Percentiles rank a stretch among this genome's conserved stretches.
phyloP scores from a whole-genome alignment of 768 basidiomycete genomes.

The Boletus sp. region DNA sequence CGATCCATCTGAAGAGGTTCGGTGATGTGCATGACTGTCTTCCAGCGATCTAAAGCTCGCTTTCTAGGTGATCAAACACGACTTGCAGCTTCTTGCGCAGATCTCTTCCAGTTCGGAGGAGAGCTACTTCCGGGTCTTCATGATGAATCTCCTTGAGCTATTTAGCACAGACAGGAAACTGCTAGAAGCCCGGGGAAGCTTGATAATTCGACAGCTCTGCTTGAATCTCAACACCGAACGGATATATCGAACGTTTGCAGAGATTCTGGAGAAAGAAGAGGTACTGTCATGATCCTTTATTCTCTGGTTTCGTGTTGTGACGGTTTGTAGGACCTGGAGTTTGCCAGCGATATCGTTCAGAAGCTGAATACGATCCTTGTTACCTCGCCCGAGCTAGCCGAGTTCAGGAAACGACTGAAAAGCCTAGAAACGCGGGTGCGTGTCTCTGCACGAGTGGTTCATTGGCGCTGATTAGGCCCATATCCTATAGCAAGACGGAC shows the following conservation, averaged over 20 bases:
- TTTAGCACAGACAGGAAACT: conserved; percentile 93
- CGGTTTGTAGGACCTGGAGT: conserved; percentile 80
- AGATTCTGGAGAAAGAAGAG: conserved; percentile 98
- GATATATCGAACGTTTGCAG: conserved; percentile 94
- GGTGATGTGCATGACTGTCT: conserved; percentile 6
- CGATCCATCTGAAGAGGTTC: conserved; percentile 91
- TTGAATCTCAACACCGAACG: conserved; percentile 91
- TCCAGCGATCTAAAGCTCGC: neutral
- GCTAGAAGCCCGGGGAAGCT: conserved; percentile 87
- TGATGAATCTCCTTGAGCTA: conserved; percentile 90
- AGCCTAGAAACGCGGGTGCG: conserved; percentile 88
- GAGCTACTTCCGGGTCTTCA: conserved; percentile 91
- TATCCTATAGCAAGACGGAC: conserved; percentile 78
- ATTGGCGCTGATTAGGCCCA: neutral
- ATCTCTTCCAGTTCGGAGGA: conserved; percentile 96
- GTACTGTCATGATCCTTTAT: conserved; percentile 40
- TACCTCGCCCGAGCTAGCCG: conserved; percentile 92
- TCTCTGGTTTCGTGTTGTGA: neutral
- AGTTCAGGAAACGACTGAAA: conserved; percentile 90
- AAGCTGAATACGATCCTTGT: conserved; percentile 96
- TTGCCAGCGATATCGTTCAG: conserved; percentile 96
- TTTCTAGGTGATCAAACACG: conserved; percentile 87
- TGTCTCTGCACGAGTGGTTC: conserved; percentile 1
- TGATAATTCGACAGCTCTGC: conserved; percentile 95
- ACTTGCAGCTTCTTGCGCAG: conserved; percentile 92